Percentiles rank a stretch among this genome's conserved stretches.
These are phyloP conservation scores for Mycena sp. DNA, from an alignment of 1,284 basidiomycete genomes.

Conservation along the genomic window DNA sequence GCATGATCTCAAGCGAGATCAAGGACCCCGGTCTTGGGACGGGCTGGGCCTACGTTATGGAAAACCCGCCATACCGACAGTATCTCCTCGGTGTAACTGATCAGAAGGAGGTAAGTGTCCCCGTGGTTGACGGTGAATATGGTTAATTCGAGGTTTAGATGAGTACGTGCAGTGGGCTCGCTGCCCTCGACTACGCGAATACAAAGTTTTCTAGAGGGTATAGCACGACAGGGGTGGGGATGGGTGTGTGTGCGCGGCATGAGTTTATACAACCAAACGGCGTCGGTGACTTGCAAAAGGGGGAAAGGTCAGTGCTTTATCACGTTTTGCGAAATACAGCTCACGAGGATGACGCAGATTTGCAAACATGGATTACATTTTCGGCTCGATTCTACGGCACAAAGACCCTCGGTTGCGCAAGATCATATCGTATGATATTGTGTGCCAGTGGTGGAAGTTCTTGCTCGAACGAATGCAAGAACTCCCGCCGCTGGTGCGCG, in stretches of 20 bases:
- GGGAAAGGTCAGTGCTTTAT: background rate
- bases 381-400: too few species aligned
- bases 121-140: too few species aligned
- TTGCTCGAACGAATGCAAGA: background rate
- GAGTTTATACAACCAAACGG: background rate
- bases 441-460: background rate
- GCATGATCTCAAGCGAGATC: too few species aligned
- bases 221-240: too few species aligned
- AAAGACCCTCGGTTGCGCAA: background rate
- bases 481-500: background rate
- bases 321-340: too few species aligned
- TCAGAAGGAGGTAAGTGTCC: background rate
- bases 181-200: too few species aligned
- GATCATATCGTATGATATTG: background rate
- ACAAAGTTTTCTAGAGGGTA: too few species aligned
- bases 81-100: background rate
- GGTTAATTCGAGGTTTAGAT: too few species aligned
- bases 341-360: too few species aligned
- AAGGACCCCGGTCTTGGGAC: too few species aligned
- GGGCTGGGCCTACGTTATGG: background rate
- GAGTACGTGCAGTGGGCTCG: too few species aligned
- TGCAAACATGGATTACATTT: background rate
- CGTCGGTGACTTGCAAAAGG: background rate
- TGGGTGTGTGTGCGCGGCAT: background rate
- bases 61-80: background rate